Conservation (phyloP, 352 stramenopile genomes). For the Globisporangium viniferum region DNA sequence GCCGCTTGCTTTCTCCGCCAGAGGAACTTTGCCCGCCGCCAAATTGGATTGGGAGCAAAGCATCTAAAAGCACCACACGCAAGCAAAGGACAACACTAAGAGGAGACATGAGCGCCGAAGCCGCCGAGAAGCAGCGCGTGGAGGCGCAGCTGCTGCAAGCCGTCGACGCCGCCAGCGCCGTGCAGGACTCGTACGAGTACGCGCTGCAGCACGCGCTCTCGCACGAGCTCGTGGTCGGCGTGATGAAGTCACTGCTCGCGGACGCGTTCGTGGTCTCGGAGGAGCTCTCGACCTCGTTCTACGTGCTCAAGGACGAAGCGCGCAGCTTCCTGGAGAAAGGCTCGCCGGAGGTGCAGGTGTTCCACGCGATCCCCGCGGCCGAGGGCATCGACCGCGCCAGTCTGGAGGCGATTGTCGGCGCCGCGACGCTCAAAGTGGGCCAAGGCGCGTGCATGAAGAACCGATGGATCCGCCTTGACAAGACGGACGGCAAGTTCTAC, state of each 20-base stretch:
- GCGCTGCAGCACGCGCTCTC: slow-evolving; percentile 69
- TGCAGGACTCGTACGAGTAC: slow-evolving; percentile 87
- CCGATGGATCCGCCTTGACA: slow-evolving; percentile 96
- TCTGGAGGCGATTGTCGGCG: slow-evolving; percentile 82
- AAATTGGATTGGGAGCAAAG: slow-evolving; percentile 5
- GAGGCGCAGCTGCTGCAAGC: slow-evolving; percentile 68
- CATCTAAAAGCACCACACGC: not conserved
- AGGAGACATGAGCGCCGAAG: slow-evolving; percentile 42
- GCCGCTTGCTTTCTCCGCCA: not conserved
- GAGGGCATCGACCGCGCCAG: slow-evolving; percentile 70
- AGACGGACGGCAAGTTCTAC: slow-evolving; percentile 84
- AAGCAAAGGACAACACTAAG: not conserved
- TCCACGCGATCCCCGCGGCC: slow-evolving; percentile 71
- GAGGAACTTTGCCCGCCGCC: not conserved
- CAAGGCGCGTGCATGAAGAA: slow-evolving; percentile 98
- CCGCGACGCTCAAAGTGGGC: slow-evolving; percentile 92
- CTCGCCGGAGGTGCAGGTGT: slow-evolving; percentile 82
- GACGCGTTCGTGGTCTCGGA: slow-evolving; percentile 90
- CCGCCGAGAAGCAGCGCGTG: slow-evolving; percentile 63
- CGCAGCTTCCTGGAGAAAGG: slow-evolving; percentile 65
- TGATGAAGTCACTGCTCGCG: slow-evolving; percentile 94
- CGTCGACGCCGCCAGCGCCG: slow-evolving; percentile 34
- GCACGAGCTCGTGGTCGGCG: slow-evolving; percentile 93
- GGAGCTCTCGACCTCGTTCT: slow-evolving; percentile 88
- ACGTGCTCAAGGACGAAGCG: slow-evolving; percentile 91